phyloP scores from a whole-genome alignment of 2,329 filamentous ascomycete genomes.

The Fusarium siculi region DNA sequence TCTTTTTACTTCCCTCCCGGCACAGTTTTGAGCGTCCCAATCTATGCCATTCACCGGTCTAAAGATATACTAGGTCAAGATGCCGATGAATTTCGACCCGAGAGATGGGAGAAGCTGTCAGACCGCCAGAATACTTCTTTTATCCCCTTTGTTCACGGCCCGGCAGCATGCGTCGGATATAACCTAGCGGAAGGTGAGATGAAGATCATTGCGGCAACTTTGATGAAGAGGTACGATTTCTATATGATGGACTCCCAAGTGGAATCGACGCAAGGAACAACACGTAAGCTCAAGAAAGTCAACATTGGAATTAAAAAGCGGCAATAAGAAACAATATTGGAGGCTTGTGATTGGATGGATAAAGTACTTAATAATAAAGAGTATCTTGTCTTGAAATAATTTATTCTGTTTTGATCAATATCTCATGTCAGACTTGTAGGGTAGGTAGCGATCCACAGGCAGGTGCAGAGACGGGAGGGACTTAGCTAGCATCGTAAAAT shows the following conservation, averaged over 20 bases:
- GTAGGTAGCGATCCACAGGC: background rate
- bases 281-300: background rate
- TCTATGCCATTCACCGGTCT: background rate
- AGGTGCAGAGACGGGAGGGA: background rate
- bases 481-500: accelerated
- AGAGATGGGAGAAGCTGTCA: constrained; percentile 2
- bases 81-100: background rate
- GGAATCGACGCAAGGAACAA: accelerated
- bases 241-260: accelerated
- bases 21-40: background rate
- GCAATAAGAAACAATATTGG: background rate
- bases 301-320: background rate
- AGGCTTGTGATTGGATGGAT: accelerated
- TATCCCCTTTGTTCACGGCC: background rate
- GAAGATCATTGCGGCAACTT: background rate
- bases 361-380: background rate
- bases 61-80: background rate
- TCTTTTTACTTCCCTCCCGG: background rate
- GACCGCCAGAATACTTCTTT: background rate
- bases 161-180: background rate
- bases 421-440: background rate
- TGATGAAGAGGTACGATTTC: background rate
- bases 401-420: background rate
- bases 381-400: background rate
- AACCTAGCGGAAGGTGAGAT: background rate